A percentile compares a stretch with the other conserved stretches of the same genome.
These are phyloP conservation scores for Cutaneotrichosporon curvatum DNA, from an alignment of 1,284 basidiomycete species.

Conservation along the genomic window DNA sequence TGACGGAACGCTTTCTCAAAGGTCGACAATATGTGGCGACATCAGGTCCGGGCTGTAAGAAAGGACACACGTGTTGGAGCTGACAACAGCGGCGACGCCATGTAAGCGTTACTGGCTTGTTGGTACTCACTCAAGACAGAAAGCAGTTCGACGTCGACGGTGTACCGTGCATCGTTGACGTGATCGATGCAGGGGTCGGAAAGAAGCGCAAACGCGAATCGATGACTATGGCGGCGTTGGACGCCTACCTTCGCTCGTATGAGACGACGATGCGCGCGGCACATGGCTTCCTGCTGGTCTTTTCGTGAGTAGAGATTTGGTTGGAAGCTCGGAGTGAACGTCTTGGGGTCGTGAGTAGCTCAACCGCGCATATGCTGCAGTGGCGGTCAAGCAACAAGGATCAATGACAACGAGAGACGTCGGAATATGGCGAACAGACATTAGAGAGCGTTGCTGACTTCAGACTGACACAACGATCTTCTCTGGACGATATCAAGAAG, in stretches of 20 bases:
- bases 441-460: too few species aligned
- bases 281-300: conserved; percentile 37
- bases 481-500: conserved; percentile 27
- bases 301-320: conserved; percentile 23
- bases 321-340: too few species aligned
- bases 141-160: conserved; percentile 33
- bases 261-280: conserved; percentile 33
- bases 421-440: too few species aligned
- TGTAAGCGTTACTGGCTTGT: too few species aligned
- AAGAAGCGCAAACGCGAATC: too few species aligned
- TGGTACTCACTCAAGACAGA: conserved; percentile 18
- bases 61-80: neutral
- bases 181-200: conserved; percentile 30
- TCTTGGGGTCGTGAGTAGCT: too few species aligned
- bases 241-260: conserved; percentile 30
- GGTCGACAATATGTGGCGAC: conserved; percentile 7
- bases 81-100: conserved; percentile 24
- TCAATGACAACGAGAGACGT: too few species aligned
- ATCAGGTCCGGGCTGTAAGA: neutral
- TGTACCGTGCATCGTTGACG: conserved; percentile 30
- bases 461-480: conserved; percentile 26
- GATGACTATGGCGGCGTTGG: conserved; percentile 22
- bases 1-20: conserved; percentile 35
- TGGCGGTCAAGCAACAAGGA: too few species aligned
- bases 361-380: too few species aligned